Conservation (phyloP, 768 basidiomycete genomes). For the Rhodotorula graminis region DNA sequence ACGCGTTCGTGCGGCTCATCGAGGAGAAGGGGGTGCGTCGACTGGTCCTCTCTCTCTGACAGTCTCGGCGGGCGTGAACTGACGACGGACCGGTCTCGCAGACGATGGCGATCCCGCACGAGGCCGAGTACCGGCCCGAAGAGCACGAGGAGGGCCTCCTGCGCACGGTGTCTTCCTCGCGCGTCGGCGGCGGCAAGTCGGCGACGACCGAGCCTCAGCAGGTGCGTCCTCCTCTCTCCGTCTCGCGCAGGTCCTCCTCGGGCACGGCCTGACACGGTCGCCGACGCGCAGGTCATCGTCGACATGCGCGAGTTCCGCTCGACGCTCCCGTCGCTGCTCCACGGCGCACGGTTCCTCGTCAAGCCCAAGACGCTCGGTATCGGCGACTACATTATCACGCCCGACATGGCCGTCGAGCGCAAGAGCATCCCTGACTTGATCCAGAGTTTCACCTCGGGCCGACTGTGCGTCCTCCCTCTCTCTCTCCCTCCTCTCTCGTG, state of each 20-base stretch:
- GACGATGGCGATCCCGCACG: slow-evolving; percentile 84
- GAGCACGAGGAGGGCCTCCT: slow-evolving; percentile 54
- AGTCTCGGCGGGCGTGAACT: neutral
- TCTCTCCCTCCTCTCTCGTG: neutral
- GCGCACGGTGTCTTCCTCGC: slow-evolving; percentile 67
- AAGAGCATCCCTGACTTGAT: slow-evolving; percentile 90
- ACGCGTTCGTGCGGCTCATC: slow-evolving; percentile 86
- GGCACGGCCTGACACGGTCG: neutral
- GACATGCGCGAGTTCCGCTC: slow-evolving; percentile 97
- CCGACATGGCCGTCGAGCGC: slow-evolving; percentile 91
- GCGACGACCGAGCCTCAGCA: slow-evolving; percentile 59
- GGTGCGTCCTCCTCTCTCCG: slow-evolving; percentile 40
- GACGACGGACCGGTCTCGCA: slow-evolving; percentile 43
- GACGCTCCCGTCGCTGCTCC: slow-evolving; percentile 78
- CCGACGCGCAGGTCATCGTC: slow-evolving; percentile 67
- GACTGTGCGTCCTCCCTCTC: slow-evolving; percentile 61
- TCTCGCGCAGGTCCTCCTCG: no score
- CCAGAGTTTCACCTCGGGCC: slow-evolving; percentile 87
- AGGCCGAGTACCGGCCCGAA: slow-evolving; percentile 45
- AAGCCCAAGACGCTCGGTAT: slow-evolving; percentile 89
- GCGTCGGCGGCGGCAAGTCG: slow-evolving; percentile 74
- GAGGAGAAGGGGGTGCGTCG: slow-evolving; percentile 79
- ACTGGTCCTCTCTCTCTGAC: neutral
- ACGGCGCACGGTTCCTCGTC: slow-evolving; percentile 71
- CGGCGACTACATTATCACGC: slow-evolving; percentile 91